phyloP scores from a whole-genome alignment of 1,139 yeast species.

The Blastobotrys buckinghamii region DNA sequence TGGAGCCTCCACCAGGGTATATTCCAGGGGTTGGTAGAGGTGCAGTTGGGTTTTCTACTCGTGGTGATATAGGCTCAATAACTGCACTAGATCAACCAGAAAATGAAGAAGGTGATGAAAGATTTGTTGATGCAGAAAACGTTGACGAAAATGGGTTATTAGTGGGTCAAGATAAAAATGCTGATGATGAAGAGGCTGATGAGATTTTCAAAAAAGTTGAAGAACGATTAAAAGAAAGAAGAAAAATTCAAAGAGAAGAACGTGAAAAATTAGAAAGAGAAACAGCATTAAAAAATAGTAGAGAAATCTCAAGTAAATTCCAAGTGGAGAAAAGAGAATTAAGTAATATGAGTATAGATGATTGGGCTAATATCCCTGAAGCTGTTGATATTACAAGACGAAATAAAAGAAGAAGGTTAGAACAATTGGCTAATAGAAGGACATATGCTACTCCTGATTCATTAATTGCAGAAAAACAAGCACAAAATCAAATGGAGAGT shows the following conservation, averaged over 20 bases:
- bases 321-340: constrained; percentile 59
- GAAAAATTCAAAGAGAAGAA: constrained; percentile 34
- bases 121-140: constrained; percentile 36
- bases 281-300: constrained; percentile 25
- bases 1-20: constrained; percentile 85
- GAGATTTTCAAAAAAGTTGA: constrained; percentile 62
- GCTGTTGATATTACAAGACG: constrained; percentile 80
- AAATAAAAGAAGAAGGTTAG: constrained; percentile 64
- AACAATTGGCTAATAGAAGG: constrained; percentile 59
- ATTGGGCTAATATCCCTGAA: constrained; percentile 83
- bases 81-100: constrained; percentile 31
- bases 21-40: constrained; percentile 94
- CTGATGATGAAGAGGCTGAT: constrained; percentile 73
- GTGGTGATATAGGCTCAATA: constrained; percentile 61
- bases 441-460: constrained; percentile 82
- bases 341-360: constrained; percentile 52
- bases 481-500: constrained; percentile 32
- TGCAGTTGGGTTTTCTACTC: constrained; percentile 86
- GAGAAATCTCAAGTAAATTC: constrained; percentile 41
- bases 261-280: constrained; percentile 29
- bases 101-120: constrained; percentile 28
- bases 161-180: constrained; percentile 25
- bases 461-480: constrained; percentile 38
- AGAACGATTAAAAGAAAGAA: constrained; percentile 41
- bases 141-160: constrained; percentile 34